Evolutionary conservation across 2,329 filamentous ascomycete genomes (phyloP).

Genomic region (Monosporascus sp.): DNA sequence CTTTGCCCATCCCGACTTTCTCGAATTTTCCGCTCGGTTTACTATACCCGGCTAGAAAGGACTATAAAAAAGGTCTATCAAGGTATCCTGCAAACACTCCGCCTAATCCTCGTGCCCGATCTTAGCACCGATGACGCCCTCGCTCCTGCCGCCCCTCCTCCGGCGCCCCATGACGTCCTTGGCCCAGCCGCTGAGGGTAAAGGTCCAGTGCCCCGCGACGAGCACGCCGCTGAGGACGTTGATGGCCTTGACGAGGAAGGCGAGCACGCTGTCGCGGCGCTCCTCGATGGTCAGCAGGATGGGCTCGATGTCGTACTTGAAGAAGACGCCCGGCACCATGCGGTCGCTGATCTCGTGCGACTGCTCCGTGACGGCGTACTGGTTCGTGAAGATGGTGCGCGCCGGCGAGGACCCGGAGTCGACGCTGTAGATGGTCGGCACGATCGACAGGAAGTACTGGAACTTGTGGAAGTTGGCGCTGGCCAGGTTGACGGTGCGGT

Average conservation of each 20-base stretch:
- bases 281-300: constrained; percentile 84
- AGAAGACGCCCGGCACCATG: constrained; percentile 82
- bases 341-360: constrained; percentile 65
- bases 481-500: constrained; percentile 80
- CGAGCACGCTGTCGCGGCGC: constrained; percentile 68
- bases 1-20: too few relatives aligned
- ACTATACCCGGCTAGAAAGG: too few relatives aligned
- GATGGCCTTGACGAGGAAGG: constrained; percentile 74
- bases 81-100: not conserved
- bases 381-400: constrained; percentile 81
- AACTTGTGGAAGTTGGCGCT: constrained; percentile 82
- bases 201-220: constrained; percentile 91
- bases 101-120: constrained; percentile 25
- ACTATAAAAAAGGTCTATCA: too few relatives aligned
- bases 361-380: constrained; percentile 95
- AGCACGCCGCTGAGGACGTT: constrained; percentile 89
- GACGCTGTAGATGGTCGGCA: constrained; percentile 87
- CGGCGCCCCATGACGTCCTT: constrained; percentile 49
- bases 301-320: constrained; percentile 99
- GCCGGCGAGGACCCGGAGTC: constrained; percentile 21
- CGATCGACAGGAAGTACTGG: constrained; percentile 94
- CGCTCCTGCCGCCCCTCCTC: constrained; percentile 38
- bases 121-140: constrained; percentile 48
- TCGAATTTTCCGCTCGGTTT: too few relatives aligned
- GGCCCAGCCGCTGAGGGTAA: constrained; percentile 76